Evolutionary conservation across 176 grass and related monocot genomes (phyloP), one percentile per base, ranked within the genome.

Genomic region (Aegilops umbellulata): DNA sequence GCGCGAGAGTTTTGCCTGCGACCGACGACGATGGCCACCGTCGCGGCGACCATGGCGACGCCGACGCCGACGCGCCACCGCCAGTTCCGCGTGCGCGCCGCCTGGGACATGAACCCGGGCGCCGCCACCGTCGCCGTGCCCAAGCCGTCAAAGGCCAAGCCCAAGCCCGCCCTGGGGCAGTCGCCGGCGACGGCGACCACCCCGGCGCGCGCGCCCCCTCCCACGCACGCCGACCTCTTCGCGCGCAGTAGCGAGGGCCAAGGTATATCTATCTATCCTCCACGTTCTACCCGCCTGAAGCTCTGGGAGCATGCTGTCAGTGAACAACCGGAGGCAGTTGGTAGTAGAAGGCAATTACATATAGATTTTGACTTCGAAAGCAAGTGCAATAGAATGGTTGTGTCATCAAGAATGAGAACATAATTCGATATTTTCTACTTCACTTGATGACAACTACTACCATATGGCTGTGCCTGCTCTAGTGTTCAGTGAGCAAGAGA

Each of bases 101-200:
- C 89, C 44, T 90, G 89, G 89, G 89, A 90, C 85, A 90, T 86
- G 84, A 90, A 87, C 80, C 89, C 89, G 0, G 74, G 75, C 6
- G 84, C 76, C 22, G 60, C 84, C 26, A 49, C 89, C 76, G 34
- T 87, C 46, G 16, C 81, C 36, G 23, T 35, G 68, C 80, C 80
- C 36, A 92, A 84, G 85, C 74, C 88, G 26, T 81, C 88, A 57
- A 92, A 89, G 74, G 3, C 82, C 49, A 79, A 75, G 24, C 24
- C 12, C 44, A 92, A 89, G 83, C 72, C 87, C 4, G 65, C n/a
- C 20, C 34, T 51, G 25, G 78, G 69, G 42, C 55, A 51, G 55
- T 32, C 88, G 41, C 30, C 85, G 62, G 0, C 65, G 5, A 38
- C 25, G 61, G 7, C 58, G 8, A 74, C 67, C 27, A 35, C 76